These are phyloP conservation scores for Candida nanaspora DNA, from an alignment of 805 yeast species.

Conservation along the genomic window DNA sequence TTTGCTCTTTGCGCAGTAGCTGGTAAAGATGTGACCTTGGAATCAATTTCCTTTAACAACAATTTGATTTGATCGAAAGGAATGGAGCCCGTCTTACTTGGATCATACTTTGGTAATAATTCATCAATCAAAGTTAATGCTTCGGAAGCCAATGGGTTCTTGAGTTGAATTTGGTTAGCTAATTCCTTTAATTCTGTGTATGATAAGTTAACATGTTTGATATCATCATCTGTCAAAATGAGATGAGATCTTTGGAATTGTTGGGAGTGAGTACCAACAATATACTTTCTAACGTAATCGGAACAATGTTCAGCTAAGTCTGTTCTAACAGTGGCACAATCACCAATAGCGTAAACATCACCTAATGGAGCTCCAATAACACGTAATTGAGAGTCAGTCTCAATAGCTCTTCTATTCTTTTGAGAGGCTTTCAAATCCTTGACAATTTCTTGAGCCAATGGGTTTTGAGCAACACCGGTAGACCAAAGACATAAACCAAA, in stretches of 20 bases:
- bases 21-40: slow-evolving; percentile 59
- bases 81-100: slow-evolving; percentile 39
- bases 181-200: slow-evolving; percentile 42
- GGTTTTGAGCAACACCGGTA: slow-evolving; percentile 66
- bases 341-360: slow-evolving; percentile 67
- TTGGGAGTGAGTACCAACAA: slow-evolving; percentile 34
- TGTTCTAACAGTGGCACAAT: slow-evolving; percentile 60
- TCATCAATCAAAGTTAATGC: slow-evolving; percentile 45
- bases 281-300: slow-evolving; percentile 39
- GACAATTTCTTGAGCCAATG: slow-evolving; percentile 50
- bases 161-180: slow-evolving; percentile 38
- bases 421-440: slow-evolving; percentile 40
- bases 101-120: slow-evolving; percentile 46
- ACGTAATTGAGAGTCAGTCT: slow-evolving; percentile 66
- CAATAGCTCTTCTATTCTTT: slow-evolving; percentile 62
- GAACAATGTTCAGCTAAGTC: slow-evolving; percentile 50
- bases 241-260: slow-evolving; percentile 22
- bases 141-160: slow-evolving; percentile 53
- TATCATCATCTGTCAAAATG: slow-evolving; percentile 43
- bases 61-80: slow-evolving; percentile 43
- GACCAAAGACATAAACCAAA: slow-evolving; percentile 71
- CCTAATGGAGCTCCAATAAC: slow-evolving; percentile 63
- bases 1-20: slow-evolving; percentile 71
- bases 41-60: slow-evolving; percentile 47
- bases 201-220: slow-evolving; percentile 39